phyloP scores from a whole-genome alignment of 495 filamentous ascomycete genomes.

The Hapsidospora chrysogenum region DNA sequence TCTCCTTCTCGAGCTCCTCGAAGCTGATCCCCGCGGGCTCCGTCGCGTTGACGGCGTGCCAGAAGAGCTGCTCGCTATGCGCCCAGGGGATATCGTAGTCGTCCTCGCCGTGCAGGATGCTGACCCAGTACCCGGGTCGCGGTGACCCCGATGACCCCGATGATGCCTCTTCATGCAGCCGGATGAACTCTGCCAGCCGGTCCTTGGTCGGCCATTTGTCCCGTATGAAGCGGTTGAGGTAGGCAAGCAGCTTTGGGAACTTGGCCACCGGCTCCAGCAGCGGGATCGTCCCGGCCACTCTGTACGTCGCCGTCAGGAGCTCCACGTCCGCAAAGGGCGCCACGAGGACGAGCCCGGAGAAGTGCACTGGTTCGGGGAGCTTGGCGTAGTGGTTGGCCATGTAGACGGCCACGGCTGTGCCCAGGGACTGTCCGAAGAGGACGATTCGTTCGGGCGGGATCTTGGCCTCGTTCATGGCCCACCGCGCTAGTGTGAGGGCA shows the following conservation, averaged over 20 bases:
- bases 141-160: too few species aligned
- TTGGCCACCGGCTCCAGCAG: slow-evolving; percentile 43
- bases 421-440: slow-evolving; percentile 53
- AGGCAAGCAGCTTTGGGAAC: slow-evolving; percentile 11
- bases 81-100: slow-evolving; percentile 45
- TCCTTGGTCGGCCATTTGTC: slow-evolving; percentile 12
- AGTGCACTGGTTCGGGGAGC: slow-evolving; percentile 8
- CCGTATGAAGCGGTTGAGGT: slow-evolving; percentile 4
- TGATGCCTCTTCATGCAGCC: slow-evolving; percentile 16
- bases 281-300: slow-evolving; percentile 46
- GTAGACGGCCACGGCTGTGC: slow-evolving; percentile 53
- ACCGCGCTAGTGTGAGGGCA: slow-evolving; percentile 45
- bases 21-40: slow-evolving; percentile 12
- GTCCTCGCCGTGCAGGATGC: slow-evolving; percentile 40
- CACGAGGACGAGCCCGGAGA: slow-evolving; percentile 53
- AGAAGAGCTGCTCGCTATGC: slow-evolving; percentile 24
- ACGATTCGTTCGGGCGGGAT: slow-evolving; percentile 47
- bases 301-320: slow-evolving; percentile 45
- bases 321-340: slow-evolving; percentile 66
- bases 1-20: slow-evolving; percentile 4
- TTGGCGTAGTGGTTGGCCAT: slow-evolving; percentile 14
- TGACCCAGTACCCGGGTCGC: slow-evolving; percentile 20
- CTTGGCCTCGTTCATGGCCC: slow-evolving; percentile 37
- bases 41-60: slow-evolving; percentile 22
- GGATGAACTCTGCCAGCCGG: slow-evolving; percentile 8